Conservation (phyloP, 176 grass and related monocot genomes). For the Echinochloa phyllopogon region DNA sequence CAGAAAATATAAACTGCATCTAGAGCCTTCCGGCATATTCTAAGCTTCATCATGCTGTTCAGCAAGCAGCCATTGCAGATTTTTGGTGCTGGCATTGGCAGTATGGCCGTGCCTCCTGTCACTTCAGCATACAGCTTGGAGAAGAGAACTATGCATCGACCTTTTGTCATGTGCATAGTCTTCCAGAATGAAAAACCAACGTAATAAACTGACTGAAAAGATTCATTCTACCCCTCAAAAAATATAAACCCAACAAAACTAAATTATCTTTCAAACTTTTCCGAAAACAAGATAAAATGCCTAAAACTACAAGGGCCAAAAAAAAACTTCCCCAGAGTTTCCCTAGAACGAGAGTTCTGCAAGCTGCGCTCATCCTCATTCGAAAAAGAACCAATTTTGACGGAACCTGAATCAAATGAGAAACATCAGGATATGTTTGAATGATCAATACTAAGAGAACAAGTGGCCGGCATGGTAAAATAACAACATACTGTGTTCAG, state of each 20-base stretch:
- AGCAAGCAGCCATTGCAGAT: background rate
- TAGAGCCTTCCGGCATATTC: background rate
- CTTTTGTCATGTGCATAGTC: background rate
- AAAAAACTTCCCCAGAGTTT: background rate
- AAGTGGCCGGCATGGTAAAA: background rate
- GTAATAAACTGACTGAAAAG: background rate
- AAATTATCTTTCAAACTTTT: background rate
- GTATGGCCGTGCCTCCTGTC: no score
- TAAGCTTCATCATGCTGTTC: background rate
- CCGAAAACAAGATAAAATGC: background rate
- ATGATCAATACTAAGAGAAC: background rate
- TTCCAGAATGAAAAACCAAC: background rate
- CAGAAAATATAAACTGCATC: background rate
- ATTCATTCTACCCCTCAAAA: background rate
- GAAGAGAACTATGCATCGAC: background rate
- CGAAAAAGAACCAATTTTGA: background rate
- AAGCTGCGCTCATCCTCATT: background rate
- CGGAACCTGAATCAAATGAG: slow-evolving; percentile 1
- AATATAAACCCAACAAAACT: background rate
- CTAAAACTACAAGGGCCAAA: background rate
- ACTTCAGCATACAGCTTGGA: no score
- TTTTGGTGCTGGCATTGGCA: no score
- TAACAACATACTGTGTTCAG: background rate
- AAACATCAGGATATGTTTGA: background rate
- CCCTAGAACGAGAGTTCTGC: background rate